A percentile compares a stretch with the other conserved stretches of the same genome.
Conservation (phyloP, 129 eudicot genomes). For the Tagetes patula region DNA sequence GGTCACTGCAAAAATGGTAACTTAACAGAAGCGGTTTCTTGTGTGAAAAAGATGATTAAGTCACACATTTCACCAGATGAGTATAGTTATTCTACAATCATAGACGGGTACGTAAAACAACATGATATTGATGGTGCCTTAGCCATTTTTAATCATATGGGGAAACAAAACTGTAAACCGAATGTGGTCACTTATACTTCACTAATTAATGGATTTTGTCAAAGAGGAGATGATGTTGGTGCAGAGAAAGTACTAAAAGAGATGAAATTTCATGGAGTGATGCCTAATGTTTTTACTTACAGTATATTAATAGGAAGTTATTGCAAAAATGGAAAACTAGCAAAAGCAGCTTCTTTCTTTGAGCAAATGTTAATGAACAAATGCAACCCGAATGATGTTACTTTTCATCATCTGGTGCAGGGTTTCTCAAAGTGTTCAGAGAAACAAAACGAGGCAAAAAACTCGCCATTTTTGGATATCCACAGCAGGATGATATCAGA, state of each 20-base stretch:
- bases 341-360: conserved; percentile 59
- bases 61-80: conserved; percentile 52
- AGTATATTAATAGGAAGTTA: conserved; percentile 60
- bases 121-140: conserved; percentile 60
- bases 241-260: conserved; percentile 60
- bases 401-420: conserved; percentile 65
- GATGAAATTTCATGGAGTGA: conserved; percentile 50
- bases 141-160: conserved; percentile 50
- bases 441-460: conserved; percentile 28
- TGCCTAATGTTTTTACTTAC: conserved; percentile 87
- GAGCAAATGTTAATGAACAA: conserved; percentile 77
- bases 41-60: conserved; percentile 51
- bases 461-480: conserved; percentile 49
- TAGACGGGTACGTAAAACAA: conserved; percentile 79
- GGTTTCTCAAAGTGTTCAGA: conserved; percentile 48
- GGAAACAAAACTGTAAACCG: conserved; percentile 52
- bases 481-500: conserved; percentile 58
- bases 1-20: conserved; percentile 72
- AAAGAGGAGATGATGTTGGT: conserved; percentile 42
- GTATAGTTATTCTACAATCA: conserved; percentile 74
- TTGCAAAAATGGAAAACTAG: conserved; percentile 64
- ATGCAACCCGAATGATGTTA: conserved; percentile 79
- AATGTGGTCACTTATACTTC: conserved; percentile 86
- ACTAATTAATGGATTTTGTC: conserved; percentile 72
- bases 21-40: conserved; percentile 69